A percentile compares a stretch with the other conserved stretches of the same genome.
phyloP scores from a whole-genome alignment of 163 green algal species.

The Chlorella variabilis region DNA sequence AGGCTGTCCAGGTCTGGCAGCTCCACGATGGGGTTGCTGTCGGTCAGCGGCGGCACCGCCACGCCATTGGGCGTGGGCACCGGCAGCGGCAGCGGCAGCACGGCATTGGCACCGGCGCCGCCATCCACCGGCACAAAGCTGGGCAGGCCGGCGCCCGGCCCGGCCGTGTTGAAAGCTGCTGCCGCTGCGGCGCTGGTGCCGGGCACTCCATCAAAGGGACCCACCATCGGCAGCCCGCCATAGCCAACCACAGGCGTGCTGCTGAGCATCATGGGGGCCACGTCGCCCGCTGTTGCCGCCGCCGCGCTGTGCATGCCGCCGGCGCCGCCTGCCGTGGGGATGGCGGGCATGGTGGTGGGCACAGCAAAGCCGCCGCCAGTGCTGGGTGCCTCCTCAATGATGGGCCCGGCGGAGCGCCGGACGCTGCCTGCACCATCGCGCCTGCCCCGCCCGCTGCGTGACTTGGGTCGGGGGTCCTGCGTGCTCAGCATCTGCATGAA shows the following conservation, averaged over 20 bases:
- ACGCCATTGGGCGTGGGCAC: not conserved
- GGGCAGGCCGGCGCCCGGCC: not conserved
- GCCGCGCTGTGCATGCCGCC: not conserved
- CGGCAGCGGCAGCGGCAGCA: constrained; percentile 8
- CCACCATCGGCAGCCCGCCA: not conserved
- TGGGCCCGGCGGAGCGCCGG: not conserved
- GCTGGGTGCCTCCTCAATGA: constrained; percentile 17
- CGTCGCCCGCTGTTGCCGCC: not conserved
- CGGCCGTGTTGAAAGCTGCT: constrained; percentile 7
- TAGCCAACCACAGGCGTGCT: not conserved
- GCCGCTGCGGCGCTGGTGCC: not conserved
- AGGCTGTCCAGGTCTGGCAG: constrained; percentile 35
- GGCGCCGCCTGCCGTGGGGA: not conserved
- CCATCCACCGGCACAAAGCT: constrained; percentile 27
- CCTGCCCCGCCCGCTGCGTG: not conserved
- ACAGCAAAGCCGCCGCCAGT: not conserved
- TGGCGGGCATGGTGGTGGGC: not conserved
- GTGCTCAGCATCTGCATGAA: constrained; percentile 52
- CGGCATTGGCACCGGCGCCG: not conserved
- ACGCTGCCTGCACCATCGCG: not conserved
- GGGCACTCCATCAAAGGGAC: not conserved
- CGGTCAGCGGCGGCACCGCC: not conserved
- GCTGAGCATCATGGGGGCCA: constrained; percentile 7
- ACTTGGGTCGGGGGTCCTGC: not conserved
- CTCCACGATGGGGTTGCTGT: constrained; percentile 37